Percentiles rank a stretch among this genome's conserved stretches.
Conservation (phyloP, 2,329 filamentous ascomycete species). For the Parastagonospora avenae region DNA sequence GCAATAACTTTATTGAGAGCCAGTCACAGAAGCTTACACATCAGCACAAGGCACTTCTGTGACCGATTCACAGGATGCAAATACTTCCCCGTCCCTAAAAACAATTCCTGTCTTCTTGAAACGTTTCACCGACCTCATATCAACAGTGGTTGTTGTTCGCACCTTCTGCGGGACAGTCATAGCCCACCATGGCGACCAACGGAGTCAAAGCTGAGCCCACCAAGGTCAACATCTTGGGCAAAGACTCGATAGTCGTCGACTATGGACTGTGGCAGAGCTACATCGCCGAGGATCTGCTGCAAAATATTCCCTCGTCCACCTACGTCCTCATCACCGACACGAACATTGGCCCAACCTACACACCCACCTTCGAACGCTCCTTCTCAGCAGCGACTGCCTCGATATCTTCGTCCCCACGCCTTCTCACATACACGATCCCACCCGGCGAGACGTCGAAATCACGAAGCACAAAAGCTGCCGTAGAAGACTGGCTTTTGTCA, state of each 20-base stretch:
- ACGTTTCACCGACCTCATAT: not conserved
- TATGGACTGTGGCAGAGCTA: conserved; percentile 87
- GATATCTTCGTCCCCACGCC: conserved; percentile 60
- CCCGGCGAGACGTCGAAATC: conserved; percentile 95
- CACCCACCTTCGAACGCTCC: conserved; percentile 72
- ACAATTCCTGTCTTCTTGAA: conserved; percentile 5
- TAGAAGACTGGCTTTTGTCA: conserved; percentile 96
- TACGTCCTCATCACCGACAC: conserved; percentile 98
- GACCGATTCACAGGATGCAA: conserved; percentile 5
- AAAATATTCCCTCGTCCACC: conserved; percentile 79
- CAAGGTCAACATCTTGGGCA: conserved; percentile 81
- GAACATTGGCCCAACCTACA: conserved; percentile 81
- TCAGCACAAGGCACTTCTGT: conserved; percentile 7
- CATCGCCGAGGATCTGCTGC: conserved; percentile 79
- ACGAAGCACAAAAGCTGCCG: conserved; percentile 88
- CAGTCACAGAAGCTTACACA: conserved; percentile 5
- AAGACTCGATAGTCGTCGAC: conserved; percentile 89
- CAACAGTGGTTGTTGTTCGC: not conserved
- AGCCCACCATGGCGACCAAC: conserved; percentile 38
- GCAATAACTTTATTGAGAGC: conserved; percentile 7
- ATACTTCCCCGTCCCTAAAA: not conserved
- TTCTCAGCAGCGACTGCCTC: conserved; percentile 61
- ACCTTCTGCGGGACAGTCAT: conserved; percentile 12
- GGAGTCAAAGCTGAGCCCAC: conserved; percentile 51
- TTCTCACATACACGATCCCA: conserved; percentile 87